These are phyloP conservation scores for Aspergillus mulundensis DNA, from an alignment of 495 filamentous ascomycete genomes.

Conservation along the genomic window DNA sequence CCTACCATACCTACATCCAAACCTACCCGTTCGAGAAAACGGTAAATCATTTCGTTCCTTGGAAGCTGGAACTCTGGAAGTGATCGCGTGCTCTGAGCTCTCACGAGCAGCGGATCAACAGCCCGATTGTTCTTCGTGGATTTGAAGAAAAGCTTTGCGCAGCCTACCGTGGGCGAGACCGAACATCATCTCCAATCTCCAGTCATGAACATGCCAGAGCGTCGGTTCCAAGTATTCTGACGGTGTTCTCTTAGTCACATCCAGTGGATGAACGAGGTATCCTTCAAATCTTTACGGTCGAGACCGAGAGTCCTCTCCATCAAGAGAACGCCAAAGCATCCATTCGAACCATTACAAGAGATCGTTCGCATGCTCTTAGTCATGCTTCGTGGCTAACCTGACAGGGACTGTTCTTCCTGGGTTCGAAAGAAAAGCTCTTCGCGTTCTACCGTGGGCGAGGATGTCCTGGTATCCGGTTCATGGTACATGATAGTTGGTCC, in stretches of 20 bases:
- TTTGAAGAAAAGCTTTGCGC: background rate
- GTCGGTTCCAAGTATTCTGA: too few species aligned
- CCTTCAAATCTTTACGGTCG: too few species aligned
- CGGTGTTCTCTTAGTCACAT: too few species aligned
- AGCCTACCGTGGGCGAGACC: background rate
- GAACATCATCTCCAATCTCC: too few species aligned
- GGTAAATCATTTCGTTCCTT: background rate
- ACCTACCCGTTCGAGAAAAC: background rate
- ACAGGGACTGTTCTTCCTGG: background rate
- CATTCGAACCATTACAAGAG: too few species aligned
- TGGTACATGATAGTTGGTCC: background rate
- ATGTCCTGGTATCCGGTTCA: background rate
- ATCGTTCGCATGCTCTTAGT: background rate
- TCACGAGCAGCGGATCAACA: background rate
- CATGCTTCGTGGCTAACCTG: background rate
- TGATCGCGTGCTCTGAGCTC: background rate
- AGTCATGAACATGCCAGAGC: too few species aligned
- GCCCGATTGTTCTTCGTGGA: too few species aligned
- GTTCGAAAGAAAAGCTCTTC: background rate
- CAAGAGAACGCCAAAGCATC: too few species aligned
- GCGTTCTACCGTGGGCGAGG: background rate
- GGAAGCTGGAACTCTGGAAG: background rate
- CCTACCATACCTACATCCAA: background rate
- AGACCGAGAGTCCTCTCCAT: too few species aligned
- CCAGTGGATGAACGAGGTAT: too few species aligned